Evolutionary conservation across 2,329 filamentous ascomycete species (phyloP).

Genomic region (Chlorencoelia australis): DNA sequence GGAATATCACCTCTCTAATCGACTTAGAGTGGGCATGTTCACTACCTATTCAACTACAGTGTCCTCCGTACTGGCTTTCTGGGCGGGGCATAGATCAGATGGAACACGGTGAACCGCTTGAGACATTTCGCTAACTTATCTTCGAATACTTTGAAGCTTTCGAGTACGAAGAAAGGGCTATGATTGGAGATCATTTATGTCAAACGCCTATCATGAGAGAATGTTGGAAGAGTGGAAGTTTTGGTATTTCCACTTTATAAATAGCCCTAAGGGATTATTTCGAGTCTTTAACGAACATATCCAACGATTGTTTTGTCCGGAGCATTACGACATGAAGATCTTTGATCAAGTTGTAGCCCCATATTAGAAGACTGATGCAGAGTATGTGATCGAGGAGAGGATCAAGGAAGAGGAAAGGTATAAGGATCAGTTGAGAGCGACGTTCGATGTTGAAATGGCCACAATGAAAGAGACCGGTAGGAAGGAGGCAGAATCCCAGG

Average conservation of each 20-base stretch:
- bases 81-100: conserved; percentile 4
- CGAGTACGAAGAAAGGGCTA: conserved; percentile 7
- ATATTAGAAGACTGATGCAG: conserved; percentile 5
- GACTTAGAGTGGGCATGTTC: conserved; percentile 30
- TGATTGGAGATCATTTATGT: conserved; percentile 5
- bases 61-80: conserved; percentile 26
- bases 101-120: conserved; percentile 1
- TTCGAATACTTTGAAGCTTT: conserved; percentile 9
- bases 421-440: conserved; percentile 3
- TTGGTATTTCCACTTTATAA: conserved; percentile 18
- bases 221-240: conserved; percentile 10
- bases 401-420: conserved; percentile 8
- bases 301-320: conserved; percentile 14
- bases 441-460: too few species aligned
- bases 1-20: conserved; percentile 26
- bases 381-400: conserved; percentile 4
- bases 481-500: too few species aligned
- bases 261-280: conserved; percentile 15
- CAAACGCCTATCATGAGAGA: conserved; percentile 9
- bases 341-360: conserved; percentile 7
- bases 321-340: conserved; percentile 8
- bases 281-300: conserved; percentile 13
- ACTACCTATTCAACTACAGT: conserved; percentile 20
- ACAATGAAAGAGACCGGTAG: too few species aligned
- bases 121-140: conserved; percentile 2